Percentiles rank a stretch among this genome's conserved stretches.
phyloP scores from a whole-genome alignment of 1,139 yeast species.

The Entelexis sorbosivorans region DNA sequence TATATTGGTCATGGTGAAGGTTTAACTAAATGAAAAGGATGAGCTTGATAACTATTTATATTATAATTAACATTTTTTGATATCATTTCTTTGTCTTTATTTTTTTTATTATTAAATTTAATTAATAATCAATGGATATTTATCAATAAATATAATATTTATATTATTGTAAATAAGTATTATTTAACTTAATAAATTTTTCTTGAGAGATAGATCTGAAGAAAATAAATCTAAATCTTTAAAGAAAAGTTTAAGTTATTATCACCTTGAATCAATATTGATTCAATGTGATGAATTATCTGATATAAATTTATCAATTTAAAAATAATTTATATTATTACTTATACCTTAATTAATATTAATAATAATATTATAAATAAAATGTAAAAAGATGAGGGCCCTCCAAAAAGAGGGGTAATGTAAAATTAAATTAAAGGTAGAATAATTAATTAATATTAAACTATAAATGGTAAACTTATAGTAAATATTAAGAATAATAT shows the following conservation, averaged over 20 bases:
- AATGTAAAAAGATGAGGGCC: not conserved
- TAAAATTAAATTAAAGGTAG: not conserved
- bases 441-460: not conserved
- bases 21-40: constrained; percentile 1
- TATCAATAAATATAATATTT: not conserved
- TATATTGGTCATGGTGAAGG: not conserved
- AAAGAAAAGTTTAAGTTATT: not conserved
- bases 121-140: not conserved
- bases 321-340: not conserved
- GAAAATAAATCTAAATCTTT: not conserved
- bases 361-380: not conserved
- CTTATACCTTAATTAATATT: not conserved
- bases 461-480: not conserved
- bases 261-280: not conserved
- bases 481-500: not conserved
- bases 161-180: not conserved
- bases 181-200: not conserved
- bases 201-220: too few species aligned
- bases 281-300: not conserved
- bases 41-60: not conserved
- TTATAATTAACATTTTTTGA: not conserved
- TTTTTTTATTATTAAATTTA: not conserved
- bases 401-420: too few species aligned
- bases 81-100: not conserved
- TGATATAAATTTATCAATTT: not conserved